Conservation (phyloP, 441 rosid species). For the Corymbia citriodora region DNA sequence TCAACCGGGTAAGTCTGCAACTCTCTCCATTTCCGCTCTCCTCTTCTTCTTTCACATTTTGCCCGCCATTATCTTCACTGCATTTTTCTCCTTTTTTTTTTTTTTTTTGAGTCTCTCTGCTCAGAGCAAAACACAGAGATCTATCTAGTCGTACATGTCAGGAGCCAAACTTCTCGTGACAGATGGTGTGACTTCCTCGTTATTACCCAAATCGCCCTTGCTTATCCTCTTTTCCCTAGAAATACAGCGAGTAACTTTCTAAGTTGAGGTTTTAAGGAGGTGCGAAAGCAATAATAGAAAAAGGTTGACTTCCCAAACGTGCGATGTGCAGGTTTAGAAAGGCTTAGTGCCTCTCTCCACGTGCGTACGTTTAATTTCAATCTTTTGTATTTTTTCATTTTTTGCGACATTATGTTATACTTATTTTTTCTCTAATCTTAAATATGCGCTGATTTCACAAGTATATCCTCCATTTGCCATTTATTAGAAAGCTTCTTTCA, state of each 20-base stretch:
- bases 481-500: not conserved
- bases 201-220: not conserved
- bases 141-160: not conserved
- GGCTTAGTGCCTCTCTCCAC: not conserved
- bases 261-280: not conserved
- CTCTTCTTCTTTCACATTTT: not conserved
- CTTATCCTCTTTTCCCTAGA: not conserved
- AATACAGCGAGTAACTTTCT: not conserved
- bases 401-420: not conserved
- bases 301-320: not conserved
- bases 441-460: not conserved
- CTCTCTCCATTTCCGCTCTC: not conserved
- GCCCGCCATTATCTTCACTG: not conserved
- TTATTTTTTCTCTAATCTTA: not conserved
- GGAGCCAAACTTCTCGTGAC: not conserved
- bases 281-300: not conserved
- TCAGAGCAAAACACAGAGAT: not conserved
- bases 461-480: not conserved
- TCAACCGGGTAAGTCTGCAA: constrained; percentile 59
- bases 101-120: not conserved
- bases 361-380: not conserved
- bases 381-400: not conserved
- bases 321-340: not conserved
- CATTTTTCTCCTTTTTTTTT: not conserved
- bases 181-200: not conserved